phyloP scores from a whole-genome alignment of 2,329 filamentous ascomycete genomes.

The Berkeleyomyces basicola region DNA sequence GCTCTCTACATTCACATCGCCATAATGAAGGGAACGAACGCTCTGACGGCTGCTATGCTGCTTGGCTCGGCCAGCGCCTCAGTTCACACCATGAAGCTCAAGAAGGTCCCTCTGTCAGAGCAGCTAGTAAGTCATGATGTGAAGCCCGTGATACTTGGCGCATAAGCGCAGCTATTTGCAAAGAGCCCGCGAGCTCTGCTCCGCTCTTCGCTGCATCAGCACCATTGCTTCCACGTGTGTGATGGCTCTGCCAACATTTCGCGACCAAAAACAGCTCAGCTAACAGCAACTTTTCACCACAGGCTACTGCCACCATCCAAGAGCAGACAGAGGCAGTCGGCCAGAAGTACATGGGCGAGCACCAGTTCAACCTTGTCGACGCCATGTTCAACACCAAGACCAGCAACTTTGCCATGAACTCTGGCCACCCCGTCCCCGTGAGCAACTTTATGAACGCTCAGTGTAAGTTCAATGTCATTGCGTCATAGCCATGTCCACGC shows the following conservation, averaged over 20 bases:
- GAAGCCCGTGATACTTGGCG: neutral
- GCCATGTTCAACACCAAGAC: slow-evolving; percentile 66
- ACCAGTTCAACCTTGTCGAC: slow-evolving; percentile 55
- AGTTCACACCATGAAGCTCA: slow-evolving; percentile 91
- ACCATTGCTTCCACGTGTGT: neutral
- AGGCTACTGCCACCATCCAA: slow-evolving; percentile 67
- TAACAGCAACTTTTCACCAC: slow-evolving; percentile 6
- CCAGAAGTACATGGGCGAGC: slow-evolving; percentile 83
- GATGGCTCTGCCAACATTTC: neutral
- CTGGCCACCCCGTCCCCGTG: slow-evolving; percentile 68
- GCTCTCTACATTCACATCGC: slow-evolving; percentile 1
- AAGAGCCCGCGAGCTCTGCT: neutral
- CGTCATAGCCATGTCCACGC: neutral
- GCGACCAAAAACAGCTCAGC: slow-evolving; percentile 2
- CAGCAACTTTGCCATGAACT: slow-evolving; percentile 37
- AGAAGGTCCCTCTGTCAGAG: slow-evolving; percentile 85
- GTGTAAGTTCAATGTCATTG: slow-evolving; percentile 43
- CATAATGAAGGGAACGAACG: slow-evolving; percentile 61
- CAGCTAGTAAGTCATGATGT: slow-evolving; percentile 54
- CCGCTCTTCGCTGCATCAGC: slow-evolving; percentile 4
- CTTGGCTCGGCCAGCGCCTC: slow-evolving; percentile 69
- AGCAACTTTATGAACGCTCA: slow-evolving; percentile 98
- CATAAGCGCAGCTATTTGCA: neutral
- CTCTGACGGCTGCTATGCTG: slow-evolving; percentile 65
- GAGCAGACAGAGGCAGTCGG: slow-evolving; percentile 66